Base-by-base conservation (phyloP, 2,329 filamentous ascomycete species). In the Fragosphaeria purpurea region DNA sequence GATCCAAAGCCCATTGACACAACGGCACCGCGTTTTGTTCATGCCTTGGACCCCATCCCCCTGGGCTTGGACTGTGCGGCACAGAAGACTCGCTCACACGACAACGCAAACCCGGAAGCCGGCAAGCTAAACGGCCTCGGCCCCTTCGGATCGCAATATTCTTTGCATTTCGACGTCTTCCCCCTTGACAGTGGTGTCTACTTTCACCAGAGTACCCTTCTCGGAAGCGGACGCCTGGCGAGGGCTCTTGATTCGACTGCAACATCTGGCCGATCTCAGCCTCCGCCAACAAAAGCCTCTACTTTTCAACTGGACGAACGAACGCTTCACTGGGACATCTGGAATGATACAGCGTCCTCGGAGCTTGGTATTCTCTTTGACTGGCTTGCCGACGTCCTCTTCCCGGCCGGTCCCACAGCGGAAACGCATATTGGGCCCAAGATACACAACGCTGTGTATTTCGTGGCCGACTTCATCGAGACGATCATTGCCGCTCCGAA, bases 351-450 rank as follows among this genome's bases (percentile, higher is more conserved):
- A 35, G 71, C 74, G 2, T 83, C 80, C 1, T 82, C 80, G 4
- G 79, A 84, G 56, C 57, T 83, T 22, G 80, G 80, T 2, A 68
- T 83, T 40, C 63, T 81, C n/a, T 66, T 82, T 52, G 80, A 84
- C 61, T 79, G 73, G 61, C 64, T 83, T 35, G 61, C 53, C 1
- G 56, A 57, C 13, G 31, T 34, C 6, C 43, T 57, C 4, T 38
- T 45, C 1, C 43, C 49, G 6, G 2, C 35, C 6, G 22, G 22
- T 22, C 4, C 35, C 3, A 10, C 33, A 3, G 4, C 34, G 9
- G 30, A 9, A 5, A 32, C 39, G 0, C 33, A 37, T 4, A 12
- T 47, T 1, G 44, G 30, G n/a, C 46, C 33, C 8, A 55, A 53
- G 9, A 47, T 57, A 4, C 58, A 64, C 12, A 65, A 65, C 35